Conservation (phyloP, 2,329 filamentous ascomycete species). For the Penicillium sp. region DNA sequence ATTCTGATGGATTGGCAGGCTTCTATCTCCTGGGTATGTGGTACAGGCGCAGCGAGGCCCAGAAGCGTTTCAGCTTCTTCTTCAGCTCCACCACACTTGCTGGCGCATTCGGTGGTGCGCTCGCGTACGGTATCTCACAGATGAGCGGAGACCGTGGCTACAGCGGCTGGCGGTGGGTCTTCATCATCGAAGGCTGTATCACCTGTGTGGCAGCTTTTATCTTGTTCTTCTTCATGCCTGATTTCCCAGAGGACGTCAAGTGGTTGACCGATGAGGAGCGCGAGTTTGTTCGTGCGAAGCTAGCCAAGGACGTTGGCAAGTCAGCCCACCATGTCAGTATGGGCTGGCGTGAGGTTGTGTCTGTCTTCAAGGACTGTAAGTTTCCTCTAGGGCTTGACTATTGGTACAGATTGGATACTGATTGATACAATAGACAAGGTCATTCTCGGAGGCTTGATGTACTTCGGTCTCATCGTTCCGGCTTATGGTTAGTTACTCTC, state of each 20-base stretch:
- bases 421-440: conserved; percentile 54
- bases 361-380: conserved; percentile 67
- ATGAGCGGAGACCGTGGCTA: conserved; percentile 62
- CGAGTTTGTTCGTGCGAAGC: conserved; percentile 63
- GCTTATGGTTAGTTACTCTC: conserved; percentile 58
- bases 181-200: conserved; percentile 64
- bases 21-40: conserved; percentile 72
- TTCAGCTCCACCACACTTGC: conserved; percentile 71
- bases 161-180: conserved; percentile 52
- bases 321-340: conserved; percentile 65
- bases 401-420: conserved; percentile 5
- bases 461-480: conserved; percentile 75
- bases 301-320: conserved; percentile 68
- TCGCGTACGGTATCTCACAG: conserved; percentile 61
- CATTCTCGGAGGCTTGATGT: conserved; percentile 75
- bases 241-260: conserved; percentile 72
- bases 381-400: conserved; percentile 1
- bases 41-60: conserved; percentile 85
- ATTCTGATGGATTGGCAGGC: conserved; percentile 21
- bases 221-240: conserved; percentile 66
- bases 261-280: conserved; percentile 74
- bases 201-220: conserved; percentile 63
- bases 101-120: conserved; percentile 63
- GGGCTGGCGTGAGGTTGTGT: conserved; percentile 59
- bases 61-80: conserved; percentile 92